Evolutionary conservation across 805 yeast species (phyloP).

Genomic region (Metschnikowia corniflorae): DNA sequence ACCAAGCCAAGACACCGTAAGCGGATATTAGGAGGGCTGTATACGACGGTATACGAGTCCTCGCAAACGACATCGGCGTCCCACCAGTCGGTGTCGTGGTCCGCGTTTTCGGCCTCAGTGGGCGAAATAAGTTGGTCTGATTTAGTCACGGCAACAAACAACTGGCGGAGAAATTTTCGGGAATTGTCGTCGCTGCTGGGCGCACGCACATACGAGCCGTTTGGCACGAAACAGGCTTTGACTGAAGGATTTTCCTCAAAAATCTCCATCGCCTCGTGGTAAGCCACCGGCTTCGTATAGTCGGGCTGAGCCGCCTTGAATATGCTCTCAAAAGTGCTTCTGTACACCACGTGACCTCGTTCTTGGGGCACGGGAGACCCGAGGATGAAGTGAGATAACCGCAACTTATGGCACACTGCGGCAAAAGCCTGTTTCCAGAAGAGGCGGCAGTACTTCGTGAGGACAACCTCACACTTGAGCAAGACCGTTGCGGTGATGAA

Average conservation of each 20-base stretch:
- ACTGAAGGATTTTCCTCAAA: slow-evolving; percentile 42
- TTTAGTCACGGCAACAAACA: slow-evolving; percentile 81
- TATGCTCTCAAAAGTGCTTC: slow-evolving; percentile 45
- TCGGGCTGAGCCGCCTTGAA: slow-evolving; percentile 47
- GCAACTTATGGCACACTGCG: slow-evolving; percentile 50
- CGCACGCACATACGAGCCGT: slow-evolving; percentile 80
- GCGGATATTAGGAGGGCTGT: slow-evolving; percentile 78
- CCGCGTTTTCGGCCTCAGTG: slow-evolving; percentile 11
- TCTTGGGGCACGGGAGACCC: slow-evolving; percentile 61
- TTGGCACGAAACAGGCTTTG: slow-evolving; percentile 65
- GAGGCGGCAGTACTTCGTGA: slow-evolving; percentile 35
- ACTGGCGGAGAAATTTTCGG: slow-evolving; percentile 54
- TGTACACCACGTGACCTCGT: slow-evolving; percentile 63
- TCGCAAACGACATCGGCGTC: slow-evolving; percentile 39
- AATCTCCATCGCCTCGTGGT: slow-evolving; percentile 39
- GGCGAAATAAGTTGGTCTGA: slow-evolving; percentile 57
- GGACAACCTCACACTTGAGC: slow-evolving; percentile 4
- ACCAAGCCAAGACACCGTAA: slow-evolving; percentile 51
- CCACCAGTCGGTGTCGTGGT: slow-evolving; percentile 33
- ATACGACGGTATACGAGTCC: slow-evolving; percentile 66
- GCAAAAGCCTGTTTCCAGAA: slow-evolving; percentile 66
- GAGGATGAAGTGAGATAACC: slow-evolving; percentile 79
- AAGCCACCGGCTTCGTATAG: slow-evolving; percentile 53
- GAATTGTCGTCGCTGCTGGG: slow-evolving; percentile 81
- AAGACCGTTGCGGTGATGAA: slow-evolving; percentile 4